A percentile compares a stretch with the other conserved stretches of the same genome.
Evolutionary conservation across 140 eudicot genomes (phyloP).

Genomic region (Bidens hawaiensis): DNA sequence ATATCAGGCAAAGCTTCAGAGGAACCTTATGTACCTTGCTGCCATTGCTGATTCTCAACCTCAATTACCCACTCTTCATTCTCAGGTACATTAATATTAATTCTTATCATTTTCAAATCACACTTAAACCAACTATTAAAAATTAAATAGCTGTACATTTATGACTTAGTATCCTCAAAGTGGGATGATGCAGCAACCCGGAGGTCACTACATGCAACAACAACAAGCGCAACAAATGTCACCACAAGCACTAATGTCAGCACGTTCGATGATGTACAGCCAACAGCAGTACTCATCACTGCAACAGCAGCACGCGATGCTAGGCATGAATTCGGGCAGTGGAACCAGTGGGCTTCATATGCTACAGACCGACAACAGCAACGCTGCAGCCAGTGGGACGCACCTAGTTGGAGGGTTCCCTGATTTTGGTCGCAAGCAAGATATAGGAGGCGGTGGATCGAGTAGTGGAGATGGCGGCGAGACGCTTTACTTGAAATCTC

Average conservation of each 20-base stretch:
- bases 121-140: not conserved
- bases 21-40: conserved; percentile 98
- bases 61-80: conserved; percentile 84
- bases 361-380: conserved; percentile 57
- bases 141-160: not conserved
- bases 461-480: conserved; percentile 68
- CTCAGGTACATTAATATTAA: conserved; percentile 84
- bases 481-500: conserved; percentile 66
- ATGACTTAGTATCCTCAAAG: conserved; percentile 44
- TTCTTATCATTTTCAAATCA: not conserved
- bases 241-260: conserved; percentile 73
- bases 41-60: conserved; percentile 99
- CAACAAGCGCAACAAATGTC: conserved; percentile 45
- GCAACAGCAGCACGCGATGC: conserved; percentile 68
- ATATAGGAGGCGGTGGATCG: conserved; percentile 52
- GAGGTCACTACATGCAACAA: conserved; percentile 54
- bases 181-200: conserved; percentile 68
- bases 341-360: conserved; percentile 55
- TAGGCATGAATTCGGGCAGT: conserved; percentile 59
- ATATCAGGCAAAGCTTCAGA: conserved; percentile 90
- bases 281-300: conserved; percentile 59
- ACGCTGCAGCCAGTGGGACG: conserved; percentile 30
- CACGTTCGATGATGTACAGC: conserved; percentile 71
- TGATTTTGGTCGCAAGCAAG: conserved; percentile 64
- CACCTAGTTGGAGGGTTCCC: conserved; percentile 45